Base-by-base conservation (phyloP, 140 eudicot species). In the Erigeron philadelphicus region DNA sequence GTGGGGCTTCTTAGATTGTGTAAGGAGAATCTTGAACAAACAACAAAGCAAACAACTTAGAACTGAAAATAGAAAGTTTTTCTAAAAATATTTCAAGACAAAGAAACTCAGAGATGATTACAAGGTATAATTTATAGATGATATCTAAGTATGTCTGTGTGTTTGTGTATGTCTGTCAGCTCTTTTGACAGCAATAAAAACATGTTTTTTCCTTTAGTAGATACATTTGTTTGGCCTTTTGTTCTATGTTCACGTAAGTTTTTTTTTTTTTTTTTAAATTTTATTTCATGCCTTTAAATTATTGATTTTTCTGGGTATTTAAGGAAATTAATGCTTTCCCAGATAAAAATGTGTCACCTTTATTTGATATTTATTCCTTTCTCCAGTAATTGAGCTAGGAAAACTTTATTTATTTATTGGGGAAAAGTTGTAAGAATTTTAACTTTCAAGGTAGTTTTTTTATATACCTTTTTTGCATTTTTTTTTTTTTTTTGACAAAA, bases 1-100 rank as follows among this genome's bases (percentile, higher is more conserved):
- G 81, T 78, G 81, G 81, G 78, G 74, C 57, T 72, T 61, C 72
- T 63, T 18, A 63, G 80, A 52, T 62, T 76, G 52, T 76, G 52
- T 64, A 42, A 70, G 61, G 49, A 69, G 72, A 70, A 76, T 76
- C 82, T 72, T 65, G 68, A 55, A 78, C 76, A 64, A 23, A 66
- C 57, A 71, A 72, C 74, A 78, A 72, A 65, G 61, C 53, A 44
- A 11, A 67, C 56, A 46, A 9, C 56, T 64, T 62, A 60, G 42
- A 71, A 61, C 38, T 8, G 15, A n/a, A 31, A n/a, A 61, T 17
- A 62, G 38, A 55, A 55, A 46, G 54, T 47, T 77, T 77, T 21
- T 21, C 25, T 68, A 72, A 77, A 38, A 71, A 71, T 73, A 71
- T 71, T 31, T 55, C 59, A 68, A 77, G 67, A 23, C 57, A 63